Conservation (phyloP, 192 early-diverging fungal species). For the Mycoemilia scoparia region DNA sequence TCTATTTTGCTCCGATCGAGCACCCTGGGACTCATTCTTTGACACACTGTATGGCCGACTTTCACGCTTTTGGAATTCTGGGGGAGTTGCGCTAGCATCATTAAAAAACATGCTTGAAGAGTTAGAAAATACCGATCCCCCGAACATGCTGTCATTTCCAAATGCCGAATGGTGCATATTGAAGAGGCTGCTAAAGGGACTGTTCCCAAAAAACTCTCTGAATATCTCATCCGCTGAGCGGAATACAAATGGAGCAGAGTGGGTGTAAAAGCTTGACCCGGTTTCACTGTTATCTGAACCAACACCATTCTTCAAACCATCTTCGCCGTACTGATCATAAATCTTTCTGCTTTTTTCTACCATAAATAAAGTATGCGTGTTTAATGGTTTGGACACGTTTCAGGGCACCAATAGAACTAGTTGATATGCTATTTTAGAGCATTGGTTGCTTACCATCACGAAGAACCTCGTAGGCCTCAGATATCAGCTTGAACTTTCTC, state of each 20-base stretch:
- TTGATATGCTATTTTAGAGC: background rate
- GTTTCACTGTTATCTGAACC: no score
- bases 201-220: conserved; percentile 27
- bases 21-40: no score
- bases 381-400: background rate
- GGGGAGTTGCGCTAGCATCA: no score
- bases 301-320: conserved; percentile 20
- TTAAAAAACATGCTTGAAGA: no score
- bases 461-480: conserved; percentile 31
- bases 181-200: conserved; percentile 25
- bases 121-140: conserved; percentile 15
- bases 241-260: conserved; percentile 11
- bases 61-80: no score
- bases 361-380: background rate
- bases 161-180: no score
- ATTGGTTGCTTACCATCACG: conserved; percentile 6
- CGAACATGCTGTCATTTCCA: conserved; percentile 13
- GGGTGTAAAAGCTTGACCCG: no score
- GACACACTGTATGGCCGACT: no score
- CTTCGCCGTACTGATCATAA: conserved; percentile 25
- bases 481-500: conserved; percentile 27
- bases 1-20: no score
- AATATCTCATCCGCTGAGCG: conserved; percentile 22
- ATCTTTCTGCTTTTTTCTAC: conserved; percentile 8
- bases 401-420: background rate